A percentile compares a stretch with the other conserved stretches of the same genome.
These are phyloP conservation scores for Crucibulum laeve DNA, from an alignment of 768 basidiomycete species.

Conservation along the genomic window DNA sequence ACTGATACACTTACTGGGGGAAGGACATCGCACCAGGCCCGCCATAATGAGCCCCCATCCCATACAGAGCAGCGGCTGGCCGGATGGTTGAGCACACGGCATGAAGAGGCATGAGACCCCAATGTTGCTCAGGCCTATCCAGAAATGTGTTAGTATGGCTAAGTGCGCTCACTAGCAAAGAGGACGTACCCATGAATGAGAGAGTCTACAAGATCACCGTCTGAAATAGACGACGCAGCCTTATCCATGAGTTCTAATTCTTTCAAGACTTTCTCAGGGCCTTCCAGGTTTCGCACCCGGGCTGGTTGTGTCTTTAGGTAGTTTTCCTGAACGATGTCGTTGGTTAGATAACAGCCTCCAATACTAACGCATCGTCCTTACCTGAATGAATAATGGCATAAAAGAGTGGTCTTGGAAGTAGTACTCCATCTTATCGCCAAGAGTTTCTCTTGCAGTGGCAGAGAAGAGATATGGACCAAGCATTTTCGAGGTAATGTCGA, in stretches of 20 bases:
- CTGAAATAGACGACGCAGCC: conserved; percentile 90
- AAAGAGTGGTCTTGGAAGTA: conserved; percentile 97
- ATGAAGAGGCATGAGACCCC: conserved; percentile 92
- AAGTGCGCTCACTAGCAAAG: background rate
- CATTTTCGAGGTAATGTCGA: conserved; percentile 85
- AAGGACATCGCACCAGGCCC: conserved; percentile 69
- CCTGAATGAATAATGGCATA: conserved; percentile 93
- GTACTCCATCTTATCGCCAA: conserved; percentile 90
- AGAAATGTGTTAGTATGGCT: conserved; percentile 4
- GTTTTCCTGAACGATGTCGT: conserved; percentile 63
- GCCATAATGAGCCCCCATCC: conserved; percentile 60
- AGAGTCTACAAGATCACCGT: conserved; percentile 89
- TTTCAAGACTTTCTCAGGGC: conserved; percentile 63
- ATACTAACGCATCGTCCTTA: conserved; percentile 16
- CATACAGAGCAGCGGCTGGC: conserved; percentile 83
- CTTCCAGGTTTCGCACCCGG: conserved; percentile 48
- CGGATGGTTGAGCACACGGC: conserved; percentile 86
- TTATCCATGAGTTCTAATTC: conserved; percentile 78
- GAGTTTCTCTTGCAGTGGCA: conserved; percentile 68
- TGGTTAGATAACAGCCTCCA: background rate
- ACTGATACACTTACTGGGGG: conserved; percentile 64
- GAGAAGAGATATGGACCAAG: conserved; percentile 92
- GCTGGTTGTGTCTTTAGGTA: conserved; percentile 85
- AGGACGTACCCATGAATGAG: conserved; percentile 82
- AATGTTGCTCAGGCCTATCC: conserved; percentile 85